Conservation (phyloP, 1,139 yeast species). For the Hemisphaericaspora xylanilytica region DNA sequence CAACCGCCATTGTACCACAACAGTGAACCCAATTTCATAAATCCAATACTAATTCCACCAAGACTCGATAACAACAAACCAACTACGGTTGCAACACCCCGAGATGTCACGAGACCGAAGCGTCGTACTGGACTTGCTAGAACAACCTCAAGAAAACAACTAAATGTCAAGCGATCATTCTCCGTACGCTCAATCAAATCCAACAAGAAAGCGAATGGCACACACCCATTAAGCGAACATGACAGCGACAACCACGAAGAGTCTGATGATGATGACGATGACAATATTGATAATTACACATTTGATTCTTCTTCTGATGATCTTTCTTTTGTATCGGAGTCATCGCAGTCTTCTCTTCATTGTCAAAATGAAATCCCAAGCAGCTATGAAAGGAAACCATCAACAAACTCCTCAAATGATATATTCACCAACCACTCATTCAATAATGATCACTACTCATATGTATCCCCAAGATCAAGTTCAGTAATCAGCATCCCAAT, state of each 20-base stretch:
- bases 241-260: conserved; percentile 4
- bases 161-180: conserved; percentile 8
- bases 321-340: conserved; percentile 6
- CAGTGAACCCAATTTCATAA: not conserved
- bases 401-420: conserved; percentile 1
- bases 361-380: conserved; percentile 2
- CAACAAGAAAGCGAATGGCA: not conserved
- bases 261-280: conserved; percentile 6
- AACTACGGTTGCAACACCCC: not conserved
- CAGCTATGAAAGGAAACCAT: not conserved
- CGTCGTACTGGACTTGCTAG: not conserved
- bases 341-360: conserved; percentile 3
- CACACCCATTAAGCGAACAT: conserved; percentile 5
- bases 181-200: conserved; percentile 6
- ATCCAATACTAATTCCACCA: conserved; percentile 2
- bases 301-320: conserved; percentile 11
- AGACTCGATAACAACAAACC: not conserved
- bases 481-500: conserved; percentile 6
- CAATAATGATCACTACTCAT: conserved; percentile 7
- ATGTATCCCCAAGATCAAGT: conserved; percentile 5
- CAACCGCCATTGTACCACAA: not conserved
- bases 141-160: not conserved
- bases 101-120: not conserved
- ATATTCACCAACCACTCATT: conserved; percentile 7
- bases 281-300: conserved; percentile 2